Percentiles rank a stretch among this genome's conserved stretches.
phyloP scores from a whole-genome alignment of 2,329 filamentous ascomycete genomes.

The Arthrobotrys entomopaga region DNA sequence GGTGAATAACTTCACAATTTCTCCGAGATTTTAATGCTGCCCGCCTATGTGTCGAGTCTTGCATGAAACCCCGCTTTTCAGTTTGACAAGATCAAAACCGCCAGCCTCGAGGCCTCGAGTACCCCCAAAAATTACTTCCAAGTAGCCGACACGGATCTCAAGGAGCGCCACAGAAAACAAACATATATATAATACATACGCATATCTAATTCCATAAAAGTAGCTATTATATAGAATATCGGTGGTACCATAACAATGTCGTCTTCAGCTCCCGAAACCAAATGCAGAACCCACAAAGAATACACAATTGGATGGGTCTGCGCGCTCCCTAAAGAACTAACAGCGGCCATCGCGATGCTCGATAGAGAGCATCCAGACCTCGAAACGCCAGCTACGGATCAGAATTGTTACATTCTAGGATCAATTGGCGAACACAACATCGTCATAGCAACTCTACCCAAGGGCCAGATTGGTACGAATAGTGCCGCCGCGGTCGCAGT shows the following conservation, averaged over 20 bases:
- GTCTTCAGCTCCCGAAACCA: neutral
- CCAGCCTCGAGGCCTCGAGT: neutral
- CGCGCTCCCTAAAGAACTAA: constrained; percentile 20
- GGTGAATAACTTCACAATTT: no score
- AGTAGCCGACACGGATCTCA: neutral
- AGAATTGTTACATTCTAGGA: constrained; percentile 19
- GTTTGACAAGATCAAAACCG: neutral
- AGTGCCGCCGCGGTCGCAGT: constrained; percentile 36
- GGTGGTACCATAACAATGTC: neutral
- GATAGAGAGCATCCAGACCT: constrained; percentile 22
- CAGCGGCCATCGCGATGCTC: constrained; percentile 17
- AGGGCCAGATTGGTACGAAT: constrained; percentile 26
- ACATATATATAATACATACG: neutral
- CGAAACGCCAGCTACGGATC: neutral
- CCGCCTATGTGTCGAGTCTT: neutral
- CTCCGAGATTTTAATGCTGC: no score
- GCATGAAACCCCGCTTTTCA: constrained; percentile 1
- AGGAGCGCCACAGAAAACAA: neutral
- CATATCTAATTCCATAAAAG: constrained; percentile 1
- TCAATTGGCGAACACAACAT: constrained; percentile 21
- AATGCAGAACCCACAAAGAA: constrained; percentile 12
- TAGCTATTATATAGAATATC: neutral
- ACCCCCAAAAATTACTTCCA: neutral
- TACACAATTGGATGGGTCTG: constrained; percentile 40
- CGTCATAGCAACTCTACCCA: constrained; percentile 26